Percentiles rank a stretch among this genome's conserved stretches.
These are phyloP conservation scores for Tylopilus plumbeoviolaceoides DNA, from an alignment of 768 basidiomycete species.

Conservation along the genomic window DNA sequence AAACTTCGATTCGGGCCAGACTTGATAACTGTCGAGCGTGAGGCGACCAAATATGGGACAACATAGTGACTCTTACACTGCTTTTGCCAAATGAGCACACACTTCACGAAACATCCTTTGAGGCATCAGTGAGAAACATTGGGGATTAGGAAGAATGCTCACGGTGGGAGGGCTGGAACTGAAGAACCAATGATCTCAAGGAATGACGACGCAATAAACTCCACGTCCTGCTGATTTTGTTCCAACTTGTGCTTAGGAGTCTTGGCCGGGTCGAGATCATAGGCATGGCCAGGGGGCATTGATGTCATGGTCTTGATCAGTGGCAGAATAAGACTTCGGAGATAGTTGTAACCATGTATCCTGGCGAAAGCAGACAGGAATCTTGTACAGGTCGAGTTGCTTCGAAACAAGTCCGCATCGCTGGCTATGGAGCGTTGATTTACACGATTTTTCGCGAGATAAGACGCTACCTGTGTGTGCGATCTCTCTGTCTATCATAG, in stretches of 20 bases:
- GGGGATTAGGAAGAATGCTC: constrained; percentile 27
- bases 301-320: constrained; percentile 70
- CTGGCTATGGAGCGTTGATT: constrained; percentile 46
- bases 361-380: constrained; percentile 83
- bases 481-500: constrained; percentile 84
- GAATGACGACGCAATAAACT: constrained; percentile 71
- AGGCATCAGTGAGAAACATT: not conserved
- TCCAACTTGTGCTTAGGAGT: constrained; percentile 54
- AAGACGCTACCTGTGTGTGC: constrained; percentile 57
- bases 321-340: constrained; percentile 75
- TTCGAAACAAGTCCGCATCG: constrained; percentile 79
- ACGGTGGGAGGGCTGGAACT: constrained; percentile 69
- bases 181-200: constrained; percentile 72
- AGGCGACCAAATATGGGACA: constrained; percentile 8
- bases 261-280: constrained; percentile 72
- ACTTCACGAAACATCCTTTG: constrained; percentile 82
- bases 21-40: constrained; percentile 42
- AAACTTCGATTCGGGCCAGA: constrained; percentile 79
- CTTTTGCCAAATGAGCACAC: constrained; percentile 72
- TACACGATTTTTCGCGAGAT: not conserved
- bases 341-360: constrained; percentile 89
- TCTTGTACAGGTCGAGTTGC: constrained; percentile 84
- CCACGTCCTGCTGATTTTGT: constrained; percentile 67
- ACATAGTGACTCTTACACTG: constrained; percentile 53
- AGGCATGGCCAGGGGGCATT: constrained; percentile 69